Evolutionary conservation across 371 early-diverging fungal genomes (phyloP).

Genomic region (Mortierella sp.): DNA sequence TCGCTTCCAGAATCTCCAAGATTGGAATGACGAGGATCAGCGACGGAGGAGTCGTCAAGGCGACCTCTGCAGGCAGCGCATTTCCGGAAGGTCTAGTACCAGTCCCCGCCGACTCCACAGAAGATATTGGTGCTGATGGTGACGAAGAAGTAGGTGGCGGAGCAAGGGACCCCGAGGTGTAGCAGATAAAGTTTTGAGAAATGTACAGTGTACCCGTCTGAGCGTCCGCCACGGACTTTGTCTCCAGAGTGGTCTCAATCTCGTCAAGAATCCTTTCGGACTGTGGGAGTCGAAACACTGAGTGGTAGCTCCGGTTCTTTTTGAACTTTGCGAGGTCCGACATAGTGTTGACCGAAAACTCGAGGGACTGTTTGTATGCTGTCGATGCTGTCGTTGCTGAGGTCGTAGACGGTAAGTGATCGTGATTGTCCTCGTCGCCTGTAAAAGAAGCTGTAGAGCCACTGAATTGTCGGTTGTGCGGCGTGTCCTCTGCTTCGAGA

Average conservation of each 20-base stretch:
- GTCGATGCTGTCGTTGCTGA: background rate
- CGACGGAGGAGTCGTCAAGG: background rate
- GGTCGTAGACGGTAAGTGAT: background rate
- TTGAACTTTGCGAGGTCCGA: constrained; percentile 24
- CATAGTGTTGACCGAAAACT: constrained; percentile 34
- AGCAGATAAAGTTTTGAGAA: constrained; percentile 45
- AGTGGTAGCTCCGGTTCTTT: constrained; percentile 19
- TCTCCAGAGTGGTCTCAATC: constrained; percentile 26
- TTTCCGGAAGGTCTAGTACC: background rate
- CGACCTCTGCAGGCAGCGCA: background rate
- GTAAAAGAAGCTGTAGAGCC: background rate
- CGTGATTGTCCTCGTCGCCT: background rate
- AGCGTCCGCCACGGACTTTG: constrained; percentile 26
- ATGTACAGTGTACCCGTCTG: constrained; percentile 33
- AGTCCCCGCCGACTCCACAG: background rate
- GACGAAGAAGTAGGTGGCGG: background rate
- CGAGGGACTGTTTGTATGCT: background rate
- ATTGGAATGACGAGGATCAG: constrained; percentile 43
- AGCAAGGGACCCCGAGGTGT: constrained; percentile 21
- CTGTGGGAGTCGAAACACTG: constrained; percentile 37
- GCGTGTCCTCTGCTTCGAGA: background rate
- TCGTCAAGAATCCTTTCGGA: constrained; percentile 26
- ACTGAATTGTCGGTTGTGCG: background rate
- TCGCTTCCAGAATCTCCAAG: constrained; percentile 38
- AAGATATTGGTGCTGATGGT: background rate